A percentile compares a stretch with the other conserved stretches of the same genome.
phyloP scores from a whole-genome alignment of 352 stramenopile genomes.

The Phytopythium oedochilum region DNA sequence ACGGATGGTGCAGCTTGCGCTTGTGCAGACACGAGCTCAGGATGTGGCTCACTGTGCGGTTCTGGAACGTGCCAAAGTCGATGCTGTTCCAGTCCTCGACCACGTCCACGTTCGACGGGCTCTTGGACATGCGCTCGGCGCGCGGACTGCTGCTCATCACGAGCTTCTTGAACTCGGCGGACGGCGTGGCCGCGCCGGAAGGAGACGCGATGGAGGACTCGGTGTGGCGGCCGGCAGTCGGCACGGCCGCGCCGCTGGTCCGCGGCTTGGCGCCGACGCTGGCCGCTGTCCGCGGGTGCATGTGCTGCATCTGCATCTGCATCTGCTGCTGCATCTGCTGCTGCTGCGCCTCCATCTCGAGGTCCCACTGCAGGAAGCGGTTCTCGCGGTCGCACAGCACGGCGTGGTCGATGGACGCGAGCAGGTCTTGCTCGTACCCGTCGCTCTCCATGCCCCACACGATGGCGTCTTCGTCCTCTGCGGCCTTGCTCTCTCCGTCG shows the following conservation, averaged over 20 bases:
- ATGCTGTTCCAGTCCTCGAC: slow-evolving; percentile 77
- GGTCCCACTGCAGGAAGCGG: slow-evolving; percentile 70
- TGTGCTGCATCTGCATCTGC: slow-evolving; percentile 15
- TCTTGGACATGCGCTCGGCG: slow-evolving; percentile 43
- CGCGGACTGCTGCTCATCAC: slow-evolving; percentile 51
- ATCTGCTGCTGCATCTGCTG: slow-evolving; percentile 27
- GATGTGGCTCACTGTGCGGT: slow-evolving; percentile 81
- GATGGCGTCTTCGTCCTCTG: slow-evolving; percentile 46
- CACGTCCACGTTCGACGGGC: slow-evolving; percentile 70
- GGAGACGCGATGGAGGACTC: not conserved
- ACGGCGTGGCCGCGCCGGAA: not conserved
- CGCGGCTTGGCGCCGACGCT: not conserved
- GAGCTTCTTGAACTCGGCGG: slow-evolving; percentile 19
- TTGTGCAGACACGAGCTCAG: slow-evolving; percentile 80
- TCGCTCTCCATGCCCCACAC: slow-evolving; percentile 76
- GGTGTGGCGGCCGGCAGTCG: not conserved
- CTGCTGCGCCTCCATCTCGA: slow-evolving; percentile 48
- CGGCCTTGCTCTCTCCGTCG: slow-evolving; percentile 28
- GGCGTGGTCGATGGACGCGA: slow-evolving; percentile 73
- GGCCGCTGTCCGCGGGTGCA: not conserved
- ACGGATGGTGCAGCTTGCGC: slow-evolving; percentile 75
- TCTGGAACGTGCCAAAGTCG: slow-evolving; percentile 80
- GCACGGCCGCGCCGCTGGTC: slow-evolving; percentile 4
- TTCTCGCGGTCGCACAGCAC: slow-evolving; percentile 81
- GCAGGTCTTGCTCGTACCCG: slow-evolving; percentile 61